These are phyloP conservation scores for Fusarium odoratissimum DNA, from an alignment of 2,329 filamentous ascomycete species.

Conservation along the genomic window DNA sequence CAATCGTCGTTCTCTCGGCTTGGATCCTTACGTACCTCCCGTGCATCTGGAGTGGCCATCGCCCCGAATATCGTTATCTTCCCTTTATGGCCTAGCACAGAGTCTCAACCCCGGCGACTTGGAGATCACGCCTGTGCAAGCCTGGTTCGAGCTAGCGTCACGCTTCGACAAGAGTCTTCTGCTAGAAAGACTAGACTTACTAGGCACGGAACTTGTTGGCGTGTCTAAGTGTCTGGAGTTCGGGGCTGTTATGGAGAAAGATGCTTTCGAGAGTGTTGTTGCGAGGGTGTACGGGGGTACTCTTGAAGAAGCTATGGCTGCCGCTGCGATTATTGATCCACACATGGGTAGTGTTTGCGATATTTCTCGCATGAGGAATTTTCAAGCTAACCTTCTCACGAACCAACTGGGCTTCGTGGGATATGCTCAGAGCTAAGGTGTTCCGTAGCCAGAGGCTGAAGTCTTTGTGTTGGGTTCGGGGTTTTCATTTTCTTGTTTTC, in stretches of 20 bases:
- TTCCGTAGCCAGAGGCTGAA: not conserved
- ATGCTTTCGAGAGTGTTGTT: conserved; percentile 60
- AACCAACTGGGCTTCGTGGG: conserved; percentile 15
- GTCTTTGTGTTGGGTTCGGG: not conserved
- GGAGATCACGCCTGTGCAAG: conserved; percentile 64
- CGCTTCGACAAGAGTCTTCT: conserved; percentile 55
- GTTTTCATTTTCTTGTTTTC: not conserved
- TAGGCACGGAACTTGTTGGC: conserved; percentile 56
- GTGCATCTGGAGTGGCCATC: conserved; percentile 52
- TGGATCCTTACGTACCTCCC: conserved; percentile 36
- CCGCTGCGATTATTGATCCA: conserved; percentile 5
- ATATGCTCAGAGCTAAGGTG: conserved; percentile 21
- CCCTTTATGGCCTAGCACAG: conserved; percentile 58
- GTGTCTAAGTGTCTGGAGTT: conserved; percentile 61
- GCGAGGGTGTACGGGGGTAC: conserved; percentile 52
- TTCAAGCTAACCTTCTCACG: not conserved
- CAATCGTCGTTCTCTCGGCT: conserved; percentile 20
- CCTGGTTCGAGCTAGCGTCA: conserved; percentile 64
- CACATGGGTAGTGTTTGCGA: conserved; percentile 3
- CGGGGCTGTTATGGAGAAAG: conserved; percentile 60
- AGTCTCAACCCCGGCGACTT: conserved; percentile 55
- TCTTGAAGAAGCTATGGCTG: conserved; percentile 35
- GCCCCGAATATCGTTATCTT: conserved; percentile 55
- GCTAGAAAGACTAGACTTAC: conserved; percentile 51
- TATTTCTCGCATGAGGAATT: not conserved